Evolutionary conservation across 2,329 filamentous ascomycete species (phyloP).

Genomic region (Trichoderma afroharzianum): DNA sequence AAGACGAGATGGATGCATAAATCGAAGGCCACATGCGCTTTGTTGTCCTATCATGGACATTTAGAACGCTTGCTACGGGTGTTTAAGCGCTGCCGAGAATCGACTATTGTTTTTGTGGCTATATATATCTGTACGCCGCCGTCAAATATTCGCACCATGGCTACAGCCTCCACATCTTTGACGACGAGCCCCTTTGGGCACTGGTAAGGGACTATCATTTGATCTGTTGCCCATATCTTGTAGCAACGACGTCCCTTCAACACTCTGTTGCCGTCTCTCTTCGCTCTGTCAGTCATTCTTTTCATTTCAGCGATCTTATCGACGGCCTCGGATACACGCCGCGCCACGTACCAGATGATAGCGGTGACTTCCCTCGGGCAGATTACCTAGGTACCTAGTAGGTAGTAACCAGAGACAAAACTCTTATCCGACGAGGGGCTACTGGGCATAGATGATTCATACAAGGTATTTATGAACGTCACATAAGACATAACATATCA

Average conservation of each 20-base stretch:
- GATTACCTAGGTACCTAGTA: no score
- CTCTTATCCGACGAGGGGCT: background rate
- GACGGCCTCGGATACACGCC: no score
- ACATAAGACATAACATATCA: background rate
- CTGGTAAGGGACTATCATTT: no score
- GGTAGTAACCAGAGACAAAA: background rate
- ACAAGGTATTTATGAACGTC: no score
- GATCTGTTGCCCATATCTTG: background rate
- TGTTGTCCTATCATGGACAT: background rate
- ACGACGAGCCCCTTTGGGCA: background rate
- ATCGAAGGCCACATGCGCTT: background rate
- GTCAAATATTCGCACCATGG: slow-evolving; percentile 13
- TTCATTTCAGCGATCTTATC: no score
- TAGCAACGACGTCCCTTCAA: background rate
- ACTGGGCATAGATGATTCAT: background rate
- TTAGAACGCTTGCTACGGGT: no score
- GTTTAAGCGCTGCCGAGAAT: background rate
- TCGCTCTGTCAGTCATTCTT: background rate
- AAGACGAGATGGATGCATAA: background rate
- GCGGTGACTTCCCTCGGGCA: no score
- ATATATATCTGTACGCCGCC: background rate
- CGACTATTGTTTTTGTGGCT: background rate
- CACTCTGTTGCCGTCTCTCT: background rate
- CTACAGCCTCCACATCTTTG: slow-evolving; percentile 23
- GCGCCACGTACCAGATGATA: no score